Percentiles rank a stretch among this genome's conserved stretches.
phyloP scores from a whole-genome alignment of 2,329 filamentous ascomycete genomes.

The Beauveria brongniartii region DNA sequence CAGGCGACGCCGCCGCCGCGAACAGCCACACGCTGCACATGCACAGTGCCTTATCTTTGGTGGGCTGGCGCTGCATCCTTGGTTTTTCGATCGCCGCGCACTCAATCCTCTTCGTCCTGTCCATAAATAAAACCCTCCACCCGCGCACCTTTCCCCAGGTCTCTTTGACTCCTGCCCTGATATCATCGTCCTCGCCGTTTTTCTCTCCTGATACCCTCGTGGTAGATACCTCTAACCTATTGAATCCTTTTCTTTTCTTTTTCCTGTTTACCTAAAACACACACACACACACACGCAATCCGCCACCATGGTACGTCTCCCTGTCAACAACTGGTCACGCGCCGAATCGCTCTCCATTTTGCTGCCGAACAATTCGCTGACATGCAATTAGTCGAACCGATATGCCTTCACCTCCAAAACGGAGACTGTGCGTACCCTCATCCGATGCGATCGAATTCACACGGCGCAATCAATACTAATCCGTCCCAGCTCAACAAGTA shows the following conservation, averaged over 20 bases:
- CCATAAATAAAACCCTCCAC: constrained; percentile 9
- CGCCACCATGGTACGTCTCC: constrained; percentile 6
- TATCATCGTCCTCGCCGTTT: background rate
- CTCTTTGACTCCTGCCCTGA: background rate
- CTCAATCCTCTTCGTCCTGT: background rate
- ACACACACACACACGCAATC: constrained; percentile 2
- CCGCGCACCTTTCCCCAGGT: background rate
- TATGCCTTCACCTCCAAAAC: constrained; percentile 22
- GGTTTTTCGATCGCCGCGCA: constrained; percentile 3
- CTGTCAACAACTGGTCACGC: background rate
- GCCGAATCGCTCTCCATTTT: background rate
- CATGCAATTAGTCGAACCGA: constrained; percentile 19
- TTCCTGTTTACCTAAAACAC: background rate
- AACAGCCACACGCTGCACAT: background rate
- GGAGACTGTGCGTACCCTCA: constrained; percentile 25
- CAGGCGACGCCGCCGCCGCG: background rate
- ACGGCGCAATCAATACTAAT: constrained; percentile 4
- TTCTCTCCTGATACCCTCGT: background rate
- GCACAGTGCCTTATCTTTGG: constrained; percentile 4
- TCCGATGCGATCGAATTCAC: background rate
- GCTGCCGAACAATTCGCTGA: constrained; percentile 11
- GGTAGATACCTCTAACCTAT: background rate
- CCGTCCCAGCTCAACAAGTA: constrained; percentile 74
- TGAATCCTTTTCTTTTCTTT: background rate
- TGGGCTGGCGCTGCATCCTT: background rate